Percentiles rank a stretch among this genome's conserved stretches.
phyloP scores from a whole-genome alignment of 495 filamentous ascomycete genomes.

The Aspergillus biplanus region DNA sequence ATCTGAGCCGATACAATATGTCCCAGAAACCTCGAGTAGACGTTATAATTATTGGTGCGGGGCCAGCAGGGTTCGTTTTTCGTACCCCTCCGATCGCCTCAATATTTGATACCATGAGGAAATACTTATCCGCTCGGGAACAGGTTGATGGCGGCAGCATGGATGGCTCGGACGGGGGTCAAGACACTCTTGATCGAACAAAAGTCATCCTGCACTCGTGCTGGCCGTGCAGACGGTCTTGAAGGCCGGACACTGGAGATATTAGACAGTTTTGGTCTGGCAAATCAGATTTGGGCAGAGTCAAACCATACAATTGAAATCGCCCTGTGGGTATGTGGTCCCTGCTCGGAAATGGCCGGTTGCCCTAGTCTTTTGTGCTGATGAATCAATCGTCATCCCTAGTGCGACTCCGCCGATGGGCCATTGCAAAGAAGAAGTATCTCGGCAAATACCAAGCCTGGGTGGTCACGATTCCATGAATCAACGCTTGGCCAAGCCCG shows the following conservation, averaged over 20 bases:
- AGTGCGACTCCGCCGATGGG: slow-evolving; percentile 9
- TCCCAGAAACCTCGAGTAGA: slow-evolving; percentile 16
- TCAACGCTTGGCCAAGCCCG: slow-evolving; percentile 12
- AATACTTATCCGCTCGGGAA: background rate
- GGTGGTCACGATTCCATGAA: slow-evolving; percentile 18
- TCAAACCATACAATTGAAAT: slow-evolving; percentile 22
- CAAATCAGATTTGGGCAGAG: slow-evolving; percentile 38
- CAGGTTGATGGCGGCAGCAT: slow-evolving; percentile 59
- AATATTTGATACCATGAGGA: background rate
- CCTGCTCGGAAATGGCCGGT: background rate
- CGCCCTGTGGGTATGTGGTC: slow-evolving; percentile 14
- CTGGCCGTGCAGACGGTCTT: slow-evolving; percentile 73
- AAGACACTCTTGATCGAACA: slow-evolving; percentile 57
- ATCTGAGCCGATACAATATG: background rate
- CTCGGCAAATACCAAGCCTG: slow-evolving; percentile 14
- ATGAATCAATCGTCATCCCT: background rate
- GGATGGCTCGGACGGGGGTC: slow-evolving; percentile 54
- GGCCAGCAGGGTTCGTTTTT: slow-evolving; percentile 50
- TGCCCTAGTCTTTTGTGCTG: background rate
- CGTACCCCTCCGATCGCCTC: background rate
- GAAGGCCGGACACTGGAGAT: slow-evolving; percentile 74
- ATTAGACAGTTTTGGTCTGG: slow-evolving; percentile 69
- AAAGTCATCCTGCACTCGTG: slow-evolving; percentile 46
- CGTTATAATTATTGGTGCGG: slow-evolving; percentile 50
- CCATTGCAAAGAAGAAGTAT: slow-evolving; percentile 6